These are phyloP conservation scores for Leccinum laetum DNA, from an alignment of 1,284 basidiomycete genomes.

Conservation along the genomic window DNA sequence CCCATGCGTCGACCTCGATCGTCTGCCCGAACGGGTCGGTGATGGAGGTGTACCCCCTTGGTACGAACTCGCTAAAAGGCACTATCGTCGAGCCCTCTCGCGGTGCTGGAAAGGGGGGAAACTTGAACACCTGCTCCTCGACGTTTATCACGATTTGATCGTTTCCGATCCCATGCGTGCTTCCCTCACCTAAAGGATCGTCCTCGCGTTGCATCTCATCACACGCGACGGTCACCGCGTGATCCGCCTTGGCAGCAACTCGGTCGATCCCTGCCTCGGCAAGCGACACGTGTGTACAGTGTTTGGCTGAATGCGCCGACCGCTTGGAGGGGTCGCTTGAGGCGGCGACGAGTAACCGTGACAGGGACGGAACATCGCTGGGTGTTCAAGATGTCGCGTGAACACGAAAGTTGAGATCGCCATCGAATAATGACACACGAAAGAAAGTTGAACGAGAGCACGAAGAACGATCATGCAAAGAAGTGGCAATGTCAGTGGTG, in stretches of 20 bases:
- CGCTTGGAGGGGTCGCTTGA: slow-evolving; percentile 71
- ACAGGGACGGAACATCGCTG: slow-evolving; percentile 89
- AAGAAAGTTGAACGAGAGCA: background rate
- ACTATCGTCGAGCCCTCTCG: slow-evolving; percentile 41
- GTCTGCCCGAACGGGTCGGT: slow-evolving; percentile 16
- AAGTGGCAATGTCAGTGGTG: slow-evolving; percentile 5
- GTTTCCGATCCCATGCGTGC: background rate
- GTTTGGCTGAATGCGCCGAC: slow-evolving; percentile 62
- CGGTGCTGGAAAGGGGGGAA: slow-evolving; percentile 47
- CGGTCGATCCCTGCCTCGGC: slow-evolving; percentile 86
- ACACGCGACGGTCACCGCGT: slow-evolving; percentile 69
- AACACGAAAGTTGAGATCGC: background rate
- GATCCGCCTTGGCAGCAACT: slow-evolving; percentile 67
- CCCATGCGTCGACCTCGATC: slow-evolving; percentile 31
- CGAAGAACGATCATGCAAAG: background rate
- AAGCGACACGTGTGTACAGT: slow-evolving; percentile 75
- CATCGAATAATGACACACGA: background rate
- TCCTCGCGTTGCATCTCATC: slow-evolving; percentile 59
- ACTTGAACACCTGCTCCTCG: slow-evolving; percentile 17
- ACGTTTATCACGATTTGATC: background rate
- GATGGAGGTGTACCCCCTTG: slow-evolving; percentile 32
- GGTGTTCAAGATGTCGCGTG: background rate
- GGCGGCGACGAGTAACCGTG: slow-evolving; percentile 85
- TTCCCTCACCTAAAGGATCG: too few relatives aligned
- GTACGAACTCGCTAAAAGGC: slow-evolving; percentile 43